Base-by-base conservation (phyloP, 768 basidiomycete species). In the Cystofilobasidium capitatum region DNA sequence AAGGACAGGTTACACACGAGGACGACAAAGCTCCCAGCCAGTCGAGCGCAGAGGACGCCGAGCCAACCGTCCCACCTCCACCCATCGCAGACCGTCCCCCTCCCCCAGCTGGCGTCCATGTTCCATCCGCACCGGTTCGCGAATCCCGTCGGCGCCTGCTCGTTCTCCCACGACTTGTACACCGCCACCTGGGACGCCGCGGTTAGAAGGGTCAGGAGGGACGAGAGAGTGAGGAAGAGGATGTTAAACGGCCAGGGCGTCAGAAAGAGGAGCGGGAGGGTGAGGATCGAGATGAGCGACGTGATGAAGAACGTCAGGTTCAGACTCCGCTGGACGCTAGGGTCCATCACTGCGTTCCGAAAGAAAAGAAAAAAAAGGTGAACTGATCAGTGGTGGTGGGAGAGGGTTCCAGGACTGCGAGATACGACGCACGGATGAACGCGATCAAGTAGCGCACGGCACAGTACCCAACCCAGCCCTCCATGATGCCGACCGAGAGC, bases 331-430 rank as follows among this genome's bases (percentile, higher is more conserved):
- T 3, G 49, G 10, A 51, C 24, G 5, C n/a, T 12, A 29, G 49
- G 49, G n/a, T 51, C 49, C n/a, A 51, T 24, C 24, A 51, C 49
- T 51, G 49, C n/a, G n/a, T n/a, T n/a, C n/a, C n/a, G n/a, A n/a
- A 51, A 4, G 6, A 29, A 17, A 29, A 51, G 44, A n/a, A n/a
- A 4, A 45, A 5, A n/a, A 16, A 6, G 6, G 49, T 51, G 24
- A 26, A 24, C 49, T n/a, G 49, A 24, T 5, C 22, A 51, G 49
- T 29, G n/a, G 44, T 51, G 17, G 31, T 26, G 24, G 5, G 49
- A 51, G 8, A 16, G 12, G n/a, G 24, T 8, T 22, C 12, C 6
- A 24, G 49, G 10, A 51, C 49, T 9, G n/a, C n/a, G n/a, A n/a
- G n/a, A n/a, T n/a, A n/a, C n/a, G n/a, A n/a, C n/a, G n/a, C 24